Conservation (phyloP, 805 yeast genomes). For the Barnettozyma sucrosica region DNA sequence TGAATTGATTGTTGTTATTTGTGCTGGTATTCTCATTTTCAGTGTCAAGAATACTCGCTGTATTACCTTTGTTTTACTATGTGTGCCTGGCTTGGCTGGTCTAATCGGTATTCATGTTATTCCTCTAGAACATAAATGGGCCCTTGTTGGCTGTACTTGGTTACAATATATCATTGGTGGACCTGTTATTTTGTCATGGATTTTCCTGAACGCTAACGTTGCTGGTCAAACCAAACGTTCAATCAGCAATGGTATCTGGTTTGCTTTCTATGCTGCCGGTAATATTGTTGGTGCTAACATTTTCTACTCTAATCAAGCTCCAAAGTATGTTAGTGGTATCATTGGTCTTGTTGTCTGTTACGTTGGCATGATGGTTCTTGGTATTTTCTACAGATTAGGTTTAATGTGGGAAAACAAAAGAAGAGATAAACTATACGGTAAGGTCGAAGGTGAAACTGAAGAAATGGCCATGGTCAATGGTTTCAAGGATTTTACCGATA, state of each 20-base stretch:
- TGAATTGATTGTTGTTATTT: constrained; percentile 17
- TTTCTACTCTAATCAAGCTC: constrained; percentile 35
- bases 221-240: constrained; percentile 40
- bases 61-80: neutral
- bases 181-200: constrained; percentile 6
- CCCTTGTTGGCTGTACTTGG: constrained; percentile 25
- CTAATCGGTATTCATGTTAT: constrained; percentile 25
- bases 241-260: constrained; percentile 32
- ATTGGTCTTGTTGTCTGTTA: constrained; percentile 5
- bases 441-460: constrained; percentile 5
- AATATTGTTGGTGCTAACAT: constrained; percentile 44
- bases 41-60: constrained; percentile 3
- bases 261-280: constrained; percentile 35
- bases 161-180: constrained; percentile 5
- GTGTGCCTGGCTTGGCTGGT: constrained; percentile 32
- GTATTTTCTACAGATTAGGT: constrained; percentile 5
- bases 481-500: constrained; percentile 7
- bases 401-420: constrained; percentile 1
- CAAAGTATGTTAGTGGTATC: constrained; percentile 27
- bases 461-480: constrained; percentile 7
- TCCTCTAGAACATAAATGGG: constrained; percentile 20
- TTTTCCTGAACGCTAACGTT: constrained; percentile 12
- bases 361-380: constrained; percentile 5
- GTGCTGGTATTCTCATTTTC: constrained; percentile 7
- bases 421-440: constrained; percentile 5